These are phyloP conservation scores for Plasmodium cynomolgi DNA, from an alignment of 169 alveolate genomes.

Conservation along the genomic window DNA sequence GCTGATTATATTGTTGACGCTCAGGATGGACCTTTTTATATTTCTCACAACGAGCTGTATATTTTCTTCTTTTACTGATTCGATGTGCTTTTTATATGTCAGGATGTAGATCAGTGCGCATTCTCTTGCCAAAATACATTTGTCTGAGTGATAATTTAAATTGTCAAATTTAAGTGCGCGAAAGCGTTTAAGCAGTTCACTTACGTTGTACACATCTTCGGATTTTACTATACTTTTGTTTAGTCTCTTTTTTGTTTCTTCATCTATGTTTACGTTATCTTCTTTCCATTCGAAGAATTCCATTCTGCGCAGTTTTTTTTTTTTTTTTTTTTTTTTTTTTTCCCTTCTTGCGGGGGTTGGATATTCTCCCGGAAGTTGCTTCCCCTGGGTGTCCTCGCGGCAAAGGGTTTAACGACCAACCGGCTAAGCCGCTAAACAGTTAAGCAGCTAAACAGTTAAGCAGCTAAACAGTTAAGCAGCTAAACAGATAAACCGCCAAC, in stretches of 20 bases:
- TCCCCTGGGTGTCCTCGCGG: not conserved
- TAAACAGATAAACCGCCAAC: not conserved
- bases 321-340: not conserved
- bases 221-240: slow-evolving; percentile 16
- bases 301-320: not conserved
- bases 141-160: slow-evolving; percentile 56
- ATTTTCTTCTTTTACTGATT: slow-evolving; percentile 9
- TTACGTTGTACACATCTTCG: slow-evolving; percentile 10
- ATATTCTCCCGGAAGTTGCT: not conserved
- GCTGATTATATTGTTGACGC: slow-evolving; percentile 37
- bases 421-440: not conserved
- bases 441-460: too few relatives aligned
- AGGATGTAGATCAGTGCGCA: slow-evolving; percentile 15
- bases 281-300: slow-evolving; percentile 44
- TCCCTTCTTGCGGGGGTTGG: not conserved
- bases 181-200: not conserved
- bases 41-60: slow-evolving; percentile 19
- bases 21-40: slow-evolving; percentile 29
- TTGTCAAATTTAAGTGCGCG: slow-evolving; percentile 53
- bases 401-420: not conserved
- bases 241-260: slow-evolving; percentile 11
- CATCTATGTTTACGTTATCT: slow-evolving; percentile 12
- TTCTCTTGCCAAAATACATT: slow-evolving; percentile 59
- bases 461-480: not conserved
- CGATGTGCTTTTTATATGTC: slow-evolving; percentile 58